Conservation (phyloP, 495 filamentous ascomycete genomes). For the Ascobolus immersus region DNA sequence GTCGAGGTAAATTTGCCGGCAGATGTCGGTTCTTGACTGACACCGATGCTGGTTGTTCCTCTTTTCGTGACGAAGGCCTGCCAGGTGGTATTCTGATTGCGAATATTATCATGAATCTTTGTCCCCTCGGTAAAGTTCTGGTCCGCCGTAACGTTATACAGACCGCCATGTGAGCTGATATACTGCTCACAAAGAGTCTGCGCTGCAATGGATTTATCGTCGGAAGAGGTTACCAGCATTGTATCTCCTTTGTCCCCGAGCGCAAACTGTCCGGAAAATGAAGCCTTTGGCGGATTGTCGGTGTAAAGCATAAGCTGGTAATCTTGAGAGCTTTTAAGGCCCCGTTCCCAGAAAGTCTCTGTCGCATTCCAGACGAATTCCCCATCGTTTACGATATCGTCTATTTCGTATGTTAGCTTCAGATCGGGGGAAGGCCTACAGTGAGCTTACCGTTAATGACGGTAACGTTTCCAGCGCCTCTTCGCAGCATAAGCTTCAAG, state of each 20-base stretch:
- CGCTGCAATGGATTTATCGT: not conserved
- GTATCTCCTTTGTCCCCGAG: no score
- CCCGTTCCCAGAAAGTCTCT: conserved; percentile 5
- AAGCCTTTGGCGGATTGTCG: conserved; percentile 8
- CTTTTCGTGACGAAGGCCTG: no score
- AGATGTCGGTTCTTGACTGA: no score
- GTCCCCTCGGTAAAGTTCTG: conserved; percentile 4
- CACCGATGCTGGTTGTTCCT: no score
- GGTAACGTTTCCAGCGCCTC: no score
- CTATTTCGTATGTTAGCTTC: no score
- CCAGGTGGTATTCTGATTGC: no score
- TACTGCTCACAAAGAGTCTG: conserved; percentile 6
- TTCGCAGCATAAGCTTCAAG: no score
- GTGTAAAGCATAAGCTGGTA: conserved; percentile 14
- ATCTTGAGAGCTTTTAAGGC: conserved; percentile 7
- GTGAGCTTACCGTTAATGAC: no score
- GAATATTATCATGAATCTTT: not conserved
- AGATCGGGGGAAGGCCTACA: no score
- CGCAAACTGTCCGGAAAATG: conserved; percentile 12
- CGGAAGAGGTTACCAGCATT: not conserved
- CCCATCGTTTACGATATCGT: conserved; percentile 12
- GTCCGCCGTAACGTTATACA: conserved; percentile 10
- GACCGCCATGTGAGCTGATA: conserved; percentile 9
- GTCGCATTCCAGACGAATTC: conserved; percentile 12
- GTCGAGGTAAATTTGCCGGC: no score